Percentiles rank a stretch among this genome's conserved stretches.
Evolutionary conservation across 768 basidiomycete species (phyloP).

Genomic region (Kwoniella dendrophila): DNA sequence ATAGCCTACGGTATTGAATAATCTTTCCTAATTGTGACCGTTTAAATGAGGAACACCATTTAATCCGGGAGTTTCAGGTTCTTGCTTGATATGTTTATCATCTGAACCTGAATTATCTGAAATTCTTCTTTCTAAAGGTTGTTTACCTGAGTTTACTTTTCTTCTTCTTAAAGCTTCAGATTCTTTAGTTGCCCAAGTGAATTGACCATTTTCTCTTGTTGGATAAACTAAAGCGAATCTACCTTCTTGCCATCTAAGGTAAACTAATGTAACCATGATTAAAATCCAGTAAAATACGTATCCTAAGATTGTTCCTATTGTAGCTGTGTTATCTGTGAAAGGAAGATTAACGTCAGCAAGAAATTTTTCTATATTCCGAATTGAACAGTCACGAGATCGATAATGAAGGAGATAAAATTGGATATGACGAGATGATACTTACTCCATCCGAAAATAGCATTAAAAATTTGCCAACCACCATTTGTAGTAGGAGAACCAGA

Average conservation of each 20-base stretch:
- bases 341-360: background rate
- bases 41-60: background rate
- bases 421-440: background rate
- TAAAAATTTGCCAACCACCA: conserved; percentile 64
- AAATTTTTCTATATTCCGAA: background rate
- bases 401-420: background rate
- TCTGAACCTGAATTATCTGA: conserved; percentile 6
- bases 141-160: background rate
- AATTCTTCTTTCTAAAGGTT: background rate
- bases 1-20: no score
- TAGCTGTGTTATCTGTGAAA: conserved; percentile 68
- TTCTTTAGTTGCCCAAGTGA: conserved; percentile 8
- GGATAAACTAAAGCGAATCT: conserved; percentile 42
- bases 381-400: background rate
- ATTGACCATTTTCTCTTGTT: background rate
- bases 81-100: background rate
- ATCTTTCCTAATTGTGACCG: no score
- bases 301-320: conserved; percentile 75
- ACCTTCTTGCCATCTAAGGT: conserved; percentile 59
- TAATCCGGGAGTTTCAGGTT: conserved; percentile 4
- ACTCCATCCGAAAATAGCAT: conserved; percentile 62
- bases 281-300: conserved; percentile 94
- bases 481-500: conserved; percentile 39
- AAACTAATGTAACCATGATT: conserved; percentile 69
- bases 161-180: conserved; percentile 7